Percentiles rank a stretch among this genome's conserved stretches.
Evolutionary conservation across 2,329 filamentous ascomycete genomes (phyloP).

Genomic region (Boeremia lycopersici): DNA sequence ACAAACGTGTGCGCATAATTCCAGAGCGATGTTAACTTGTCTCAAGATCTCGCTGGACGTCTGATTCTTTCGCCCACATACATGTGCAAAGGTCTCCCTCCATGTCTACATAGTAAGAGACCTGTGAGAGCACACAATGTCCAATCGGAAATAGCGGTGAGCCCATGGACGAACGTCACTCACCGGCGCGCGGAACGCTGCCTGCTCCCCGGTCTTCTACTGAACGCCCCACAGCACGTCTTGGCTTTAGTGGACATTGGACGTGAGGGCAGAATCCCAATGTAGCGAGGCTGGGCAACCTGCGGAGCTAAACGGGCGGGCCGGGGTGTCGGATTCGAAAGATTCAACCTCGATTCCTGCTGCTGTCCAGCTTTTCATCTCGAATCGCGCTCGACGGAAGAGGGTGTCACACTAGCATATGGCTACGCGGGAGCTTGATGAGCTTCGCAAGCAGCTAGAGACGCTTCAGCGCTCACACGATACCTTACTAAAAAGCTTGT

Average conservation of each 20-base stretch:
- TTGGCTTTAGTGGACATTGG: constrained; percentile 27
- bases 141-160: constrained; percentile 34
- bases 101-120: background rate
- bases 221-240: constrained; percentile 16
- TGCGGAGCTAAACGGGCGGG: constrained; percentile 25
- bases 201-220: constrained; percentile 7
- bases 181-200: constrained; percentile 12
- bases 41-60: background rate
- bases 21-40: background rate
- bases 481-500: constrained; percentile 35
- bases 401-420: constrained; percentile 22
- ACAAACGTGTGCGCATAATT: background rate
- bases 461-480: constrained; percentile 43
- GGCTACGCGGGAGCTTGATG: constrained; percentile 38
- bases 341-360: constrained; percentile 8
- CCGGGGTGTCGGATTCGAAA: constrained; percentile 11
- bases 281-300: constrained; percentile 25
- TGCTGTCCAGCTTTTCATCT: constrained; percentile 6
- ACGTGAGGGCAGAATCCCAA: constrained; percentile 11
- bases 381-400: constrained; percentile 8
- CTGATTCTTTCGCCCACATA: background rate
- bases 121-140: constrained; percentile 2
- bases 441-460: constrained; percentile 41
- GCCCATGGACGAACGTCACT: constrained; percentile 14
- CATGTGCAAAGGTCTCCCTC: no score